A percentile compares a stretch with the other conserved stretches of the same genome.
phyloP scores from a whole-genome alignment of 2,329 filamentous ascomycete genomes.

The Trichophaea hybrida region DNA sequence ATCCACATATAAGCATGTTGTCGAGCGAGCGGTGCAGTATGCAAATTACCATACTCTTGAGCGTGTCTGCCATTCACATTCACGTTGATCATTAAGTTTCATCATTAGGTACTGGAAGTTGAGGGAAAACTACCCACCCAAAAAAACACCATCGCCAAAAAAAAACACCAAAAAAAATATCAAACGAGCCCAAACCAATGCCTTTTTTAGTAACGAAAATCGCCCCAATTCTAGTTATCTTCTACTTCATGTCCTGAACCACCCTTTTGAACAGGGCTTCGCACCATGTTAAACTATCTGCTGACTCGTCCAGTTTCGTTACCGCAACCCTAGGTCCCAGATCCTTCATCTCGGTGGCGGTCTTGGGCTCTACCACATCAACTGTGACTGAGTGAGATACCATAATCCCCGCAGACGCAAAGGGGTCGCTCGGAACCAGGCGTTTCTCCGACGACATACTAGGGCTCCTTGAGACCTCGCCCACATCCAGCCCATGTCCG shows the following conservation, averaged over 20 bases:
- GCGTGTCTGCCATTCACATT: too few relatives aligned
- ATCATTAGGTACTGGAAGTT: too few relatives aligned
- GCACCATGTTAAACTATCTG: not conserved
- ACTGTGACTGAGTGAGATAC: conserved; percentile 18
- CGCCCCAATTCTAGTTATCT: not conserved
- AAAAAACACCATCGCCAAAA: too few relatives aligned
- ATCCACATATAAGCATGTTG: too few relatives aligned
- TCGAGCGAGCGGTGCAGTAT: too few relatives aligned
- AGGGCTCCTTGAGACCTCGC: not conserved
- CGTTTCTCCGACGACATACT: conserved; percentile 14
- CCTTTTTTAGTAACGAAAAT: not conserved
- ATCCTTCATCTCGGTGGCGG: conserved; percentile 11
- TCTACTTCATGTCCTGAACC: not conserved
- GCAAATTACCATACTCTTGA: too few relatives aligned
- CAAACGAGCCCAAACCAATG: too few relatives aligned
- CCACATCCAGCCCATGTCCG: too few relatives aligned
- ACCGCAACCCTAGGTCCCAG: conserved; percentile 17
- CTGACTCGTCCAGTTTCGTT: conserved; percentile 14
- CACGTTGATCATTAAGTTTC: too few relatives aligned
- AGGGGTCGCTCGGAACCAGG: conserved; percentile 13
- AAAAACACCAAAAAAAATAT: too few relatives aligned
- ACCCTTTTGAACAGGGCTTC: not conserved
- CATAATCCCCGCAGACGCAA: conserved; percentile 15
- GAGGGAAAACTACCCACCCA: too few relatives aligned
- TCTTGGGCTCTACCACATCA: conserved; percentile 14